These are phyloP conservation scores for Nemania sp. DNA, from an alignment of 2,329 filamentous ascomycete species.

Conservation along the genomic window DNA sequence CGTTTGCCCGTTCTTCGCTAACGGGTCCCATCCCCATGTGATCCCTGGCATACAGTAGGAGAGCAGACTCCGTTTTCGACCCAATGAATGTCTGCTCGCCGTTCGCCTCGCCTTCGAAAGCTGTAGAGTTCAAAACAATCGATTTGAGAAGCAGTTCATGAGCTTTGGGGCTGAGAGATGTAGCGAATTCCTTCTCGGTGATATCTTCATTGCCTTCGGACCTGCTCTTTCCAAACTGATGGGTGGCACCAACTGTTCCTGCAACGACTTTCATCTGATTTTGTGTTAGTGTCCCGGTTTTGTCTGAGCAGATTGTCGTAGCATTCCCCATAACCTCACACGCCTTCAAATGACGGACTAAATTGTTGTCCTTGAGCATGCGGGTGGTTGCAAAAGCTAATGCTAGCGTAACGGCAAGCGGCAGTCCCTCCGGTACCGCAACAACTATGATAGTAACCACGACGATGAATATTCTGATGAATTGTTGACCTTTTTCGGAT, in stretches of 20 bases:
- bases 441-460: slow-evolving; percentile 81
- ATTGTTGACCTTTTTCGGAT: slow-evolving; percentile 77
- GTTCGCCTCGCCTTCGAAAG: slow-evolving; percentile 75
- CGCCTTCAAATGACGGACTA: slow-evolving; percentile 75
- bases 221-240: slow-evolving; percentile 55
- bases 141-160: slow-evolving; percentile 63
- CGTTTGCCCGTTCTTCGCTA: slow-evolving; percentile 65
- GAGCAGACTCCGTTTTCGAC: slow-evolving; percentile 77
- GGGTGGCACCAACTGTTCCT: slow-evolving; percentile 59
- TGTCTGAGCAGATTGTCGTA: slow-evolving; percentile 71
- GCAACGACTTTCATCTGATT: slow-evolving; percentile 72
- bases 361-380: slow-evolving; percentile 78
- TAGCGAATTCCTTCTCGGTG: slow-evolving; percentile 52
- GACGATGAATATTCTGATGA: slow-evolving; percentile 76
- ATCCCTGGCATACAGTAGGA: slow-evolving; percentile 70
- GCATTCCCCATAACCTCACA: slow-evolving; percentile 84
- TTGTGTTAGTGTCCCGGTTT: slow-evolving; percentile 69
- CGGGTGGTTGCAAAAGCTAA: slow-evolving; percentile 77
- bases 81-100: slow-evolving; percentile 70
- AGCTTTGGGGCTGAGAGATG: slow-evolving; percentile 50
- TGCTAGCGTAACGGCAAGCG: slow-evolving; percentile 76
- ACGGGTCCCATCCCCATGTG: slow-evolving; percentile 70
- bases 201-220: slow-evolving; percentile 42
- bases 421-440: slow-evolving; percentile 77
- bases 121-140: slow-evolving; percentile 70